Conservation (phyloP, 345 rosid species). For the Limnanthes douglasii region DNA sequence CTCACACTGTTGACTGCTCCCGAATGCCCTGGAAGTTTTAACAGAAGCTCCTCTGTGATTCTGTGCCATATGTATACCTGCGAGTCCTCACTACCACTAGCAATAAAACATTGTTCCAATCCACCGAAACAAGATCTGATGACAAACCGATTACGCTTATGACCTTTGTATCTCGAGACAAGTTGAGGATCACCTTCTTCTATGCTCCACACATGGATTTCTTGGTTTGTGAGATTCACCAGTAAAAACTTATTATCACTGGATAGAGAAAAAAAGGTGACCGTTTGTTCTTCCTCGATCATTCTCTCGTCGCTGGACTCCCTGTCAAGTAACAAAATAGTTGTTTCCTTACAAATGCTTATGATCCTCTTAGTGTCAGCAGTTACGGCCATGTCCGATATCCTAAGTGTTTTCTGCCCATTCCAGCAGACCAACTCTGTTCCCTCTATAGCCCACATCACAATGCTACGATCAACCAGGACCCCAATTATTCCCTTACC, state of each 20-base stretch:
- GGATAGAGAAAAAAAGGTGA: slow-evolving; percentile 57
- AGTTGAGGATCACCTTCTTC: slow-evolving; percentile 37
- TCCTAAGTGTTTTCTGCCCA: slow-evolving; percentile 38
- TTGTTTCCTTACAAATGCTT: slow-evolving; percentile 33
- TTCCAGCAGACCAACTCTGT: slow-evolving; percentile 55
- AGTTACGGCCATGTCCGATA: slow-evolving; percentile 52
- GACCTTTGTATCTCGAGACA: slow-evolving; percentile 48
- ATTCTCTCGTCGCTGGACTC: slow-evolving; percentile 33
- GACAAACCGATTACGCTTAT: slow-evolving; percentile 34
- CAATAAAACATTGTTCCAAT: slow-evolving; percentile 37
- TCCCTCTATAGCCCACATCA: slow-evolving; percentile 63
- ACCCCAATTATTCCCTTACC: slow-evolving; percentile 38
- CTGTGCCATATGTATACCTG: slow-evolving; percentile 70
- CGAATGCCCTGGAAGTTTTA: slow-evolving; percentile 45
- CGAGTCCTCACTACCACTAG: slow-evolving; percentile 74
- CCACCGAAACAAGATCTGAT: slow-evolving; percentile 76
- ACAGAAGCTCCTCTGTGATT: slow-evolving; percentile 28
- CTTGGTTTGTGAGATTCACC: slow-evolving; percentile 49
- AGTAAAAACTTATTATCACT: slow-evolving; percentile 37
- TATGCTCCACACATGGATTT: slow-evolving; percentile 59
- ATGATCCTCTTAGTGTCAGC: slow-evolving; percentile 52
- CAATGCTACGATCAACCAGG: slow-evolving; percentile 43
- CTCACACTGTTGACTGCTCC: slow-evolving; percentile 61
- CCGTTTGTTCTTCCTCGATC: slow-evolving; percentile 45
- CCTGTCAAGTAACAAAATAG: slow-evolving; percentile 40